phyloP scores from a whole-genome alignment of 2,329 filamentous ascomycete genomes.

The Penicillium sp. region DNA sequence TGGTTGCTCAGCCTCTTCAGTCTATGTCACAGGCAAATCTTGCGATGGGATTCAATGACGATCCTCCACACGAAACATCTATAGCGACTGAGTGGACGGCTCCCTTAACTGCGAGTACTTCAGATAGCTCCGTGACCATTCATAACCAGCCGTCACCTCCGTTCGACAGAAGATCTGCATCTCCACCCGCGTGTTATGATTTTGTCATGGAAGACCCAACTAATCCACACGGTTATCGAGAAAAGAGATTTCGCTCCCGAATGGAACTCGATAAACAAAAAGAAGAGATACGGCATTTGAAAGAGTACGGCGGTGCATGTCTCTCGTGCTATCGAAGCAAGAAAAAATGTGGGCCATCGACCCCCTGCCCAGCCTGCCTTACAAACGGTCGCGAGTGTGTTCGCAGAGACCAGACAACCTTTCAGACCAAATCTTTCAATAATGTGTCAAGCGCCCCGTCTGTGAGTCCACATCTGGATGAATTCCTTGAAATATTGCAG shows the following conservation, averaged over 20 bases:
- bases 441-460: background rate
- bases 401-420: slow-evolving; percentile 8
- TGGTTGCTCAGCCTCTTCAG: background rate
- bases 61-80: background rate
- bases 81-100: background rate
- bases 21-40: background rate
- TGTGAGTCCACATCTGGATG: background rate
- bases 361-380: slow-evolving; percentile 23
- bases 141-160: background rate
- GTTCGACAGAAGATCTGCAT: background rate
- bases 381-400: slow-evolving; percentile 20
- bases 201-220: slow-evolving; percentile 20
- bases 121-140: background rate
- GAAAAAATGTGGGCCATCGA: slow-evolving; percentile 24
- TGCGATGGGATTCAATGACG: background rate
- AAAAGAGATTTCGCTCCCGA: slow-evolving; percentile 8
- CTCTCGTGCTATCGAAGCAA: slow-evolving; percentile 29
- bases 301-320: slow-evolving; percentile 29
- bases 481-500: background rate
- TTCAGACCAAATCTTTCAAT: background rate
- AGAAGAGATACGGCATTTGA: slow-evolving; percentile 19
- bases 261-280: slow-evolving; percentile 16
- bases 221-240: slow-evolving; percentile 4
- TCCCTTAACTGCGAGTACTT: background rate
- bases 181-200: background rate